Base-by-base conservation (phyloP, 2,329 filamentous ascomycete genomes). In the Phoma sp. region DNA sequence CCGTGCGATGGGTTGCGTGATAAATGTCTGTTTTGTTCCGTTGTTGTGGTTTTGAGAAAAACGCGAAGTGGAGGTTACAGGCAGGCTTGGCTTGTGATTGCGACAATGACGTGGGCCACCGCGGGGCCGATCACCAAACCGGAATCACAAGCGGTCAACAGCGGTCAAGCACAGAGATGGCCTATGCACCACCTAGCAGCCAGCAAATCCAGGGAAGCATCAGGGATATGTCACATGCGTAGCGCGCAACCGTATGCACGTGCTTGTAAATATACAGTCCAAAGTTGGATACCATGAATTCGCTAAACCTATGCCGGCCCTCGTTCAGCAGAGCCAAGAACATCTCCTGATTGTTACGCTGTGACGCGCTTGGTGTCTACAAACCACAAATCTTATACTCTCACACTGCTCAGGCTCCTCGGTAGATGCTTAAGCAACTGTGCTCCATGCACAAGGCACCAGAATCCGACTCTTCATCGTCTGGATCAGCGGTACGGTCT, bases 401-500 rank as follows among this genome's bases (percentile, higher is more conserved):
- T 4, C 25, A 23, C 7, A n/a, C 32, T 22, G 42, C 13, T 22
- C 9, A 9, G 32, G 32, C 25, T 30, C 14, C 35, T 9, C 4
- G 10, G 24, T 23, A 23, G 13, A n/a, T 4, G 29, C 25, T 75
- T 82, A 96, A 59, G 89, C 88, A 57, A 97, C 91, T 4, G 95
- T 93, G 59, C 91, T 96, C 95, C 95, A 99, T 7, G 92, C 90
- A 89, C 97, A 93, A 10, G 95, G 91, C 57, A 98, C 88, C 71
- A 99, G 76, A 67, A 99, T 92, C 67, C 90, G 85, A 71, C 91
- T 96, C 84, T 95, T 91, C 95, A 99, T 99, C 54, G 82, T 87
- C 80, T 97, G 93, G 68, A 99, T 99, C 60, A 99, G 83, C 29
- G 95, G 95, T 41, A 99, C 95, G 1, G 95, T 99, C 84, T 96